phyloP scores from a whole-genome alignment of 495 filamentous ascomycete species.

The Annulohypoxylon bovei region DNA sequence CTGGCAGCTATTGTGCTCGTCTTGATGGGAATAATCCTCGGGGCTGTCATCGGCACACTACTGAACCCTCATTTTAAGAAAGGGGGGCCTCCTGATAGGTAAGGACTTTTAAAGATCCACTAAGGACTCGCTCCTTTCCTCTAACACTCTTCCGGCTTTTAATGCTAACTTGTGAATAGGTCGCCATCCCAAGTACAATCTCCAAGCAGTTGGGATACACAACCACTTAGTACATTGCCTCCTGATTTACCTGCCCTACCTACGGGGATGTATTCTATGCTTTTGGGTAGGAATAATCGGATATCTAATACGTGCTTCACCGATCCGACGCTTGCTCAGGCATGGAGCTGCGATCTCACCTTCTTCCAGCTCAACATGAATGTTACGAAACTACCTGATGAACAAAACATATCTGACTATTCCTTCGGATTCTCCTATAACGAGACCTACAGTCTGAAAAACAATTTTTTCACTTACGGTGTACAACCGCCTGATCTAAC shows the following conservation, averaged over 20 bases:
- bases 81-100: constrained; percentile 26
- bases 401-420: constrained; percentile 45
- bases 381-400: constrained; percentile 30
- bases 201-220: constrained; percentile 68
- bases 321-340: constrained; percentile 63
- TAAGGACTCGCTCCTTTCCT: not conserved
- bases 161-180: constrained; percentile 29
- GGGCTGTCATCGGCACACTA: constrained; percentile 60
- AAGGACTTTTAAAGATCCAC: constrained; percentile 8
- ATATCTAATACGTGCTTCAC: constrained; percentile 73
- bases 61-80: constrained; percentile 43
- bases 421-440: constrained; percentile 49
- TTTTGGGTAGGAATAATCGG: constrained; percentile 61
- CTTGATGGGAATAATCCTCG: constrained; percentile 71
- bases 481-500: constrained; percentile 72
- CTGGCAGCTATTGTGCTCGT: constrained; percentile 63
- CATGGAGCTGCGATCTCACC: constrained; percentile 73
- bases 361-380: constrained; percentile 50
- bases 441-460: constrained; percentile 44
- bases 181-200: constrained; percentile 9
- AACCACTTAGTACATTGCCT: constrained; percentile 67
- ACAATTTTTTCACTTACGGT: constrained; percentile 69
- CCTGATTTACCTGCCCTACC: constrained; percentile 67
- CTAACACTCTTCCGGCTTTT: not conserved
- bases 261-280: constrained; percentile 71